Base-by-base conservation (phyloP, 371 early-diverging fungal species). In the Coemansia sp. region DNA sequence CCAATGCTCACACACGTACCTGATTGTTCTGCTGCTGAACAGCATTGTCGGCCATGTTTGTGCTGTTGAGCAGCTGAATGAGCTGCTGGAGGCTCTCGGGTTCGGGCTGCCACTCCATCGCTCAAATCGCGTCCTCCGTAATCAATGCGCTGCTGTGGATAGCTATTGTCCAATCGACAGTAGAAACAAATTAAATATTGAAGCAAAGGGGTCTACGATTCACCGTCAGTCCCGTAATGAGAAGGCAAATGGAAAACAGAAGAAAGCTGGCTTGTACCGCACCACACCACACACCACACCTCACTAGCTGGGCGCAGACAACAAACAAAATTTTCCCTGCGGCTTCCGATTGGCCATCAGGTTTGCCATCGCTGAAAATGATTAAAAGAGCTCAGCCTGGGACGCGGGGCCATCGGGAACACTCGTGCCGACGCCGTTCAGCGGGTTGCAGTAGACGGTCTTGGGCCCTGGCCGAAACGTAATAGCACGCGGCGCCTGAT, bases 51-150 rank as follows among this genome's bases (percentile, higher is more conserved):
- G 78, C 53, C 53, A 81, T 77, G 60, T 78, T 79, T 61, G 85
- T 82, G 77, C 83, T 83, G 64, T 76, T 75, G n/a, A 90, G 80
- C 58, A 87, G 84, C 72, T 82, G 81, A 48, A 83, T 76, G 46
- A 90, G 83, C 80, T 85, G 83, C 59, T 71, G 61, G 54, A 90
- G 82, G 66, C 81, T 84, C 63, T 83, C 84, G 50, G 81, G 83
- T 63, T 84, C 84, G 16, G 86, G 86, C 70, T 77, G 77, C 86
- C 86, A 86, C 65, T 82, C 78, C 82, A 82, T 82, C 60, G 37
- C 46, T 29, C 43, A 42, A 46, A 37, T 18, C 29, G n/a, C 31
- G 24, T n/a, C 48, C 24, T 2, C 31, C 14, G 48, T 31, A 43
- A 43, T 43, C 16, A n/a, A 43, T 43, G 43, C 43, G 43, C 43